Evolutionary conservation across 2,329 filamentous ascomycete genomes (phyloP), one percentile per base, ranked within the genome.

Genomic region (Bipolaris gigantea): DNA sequence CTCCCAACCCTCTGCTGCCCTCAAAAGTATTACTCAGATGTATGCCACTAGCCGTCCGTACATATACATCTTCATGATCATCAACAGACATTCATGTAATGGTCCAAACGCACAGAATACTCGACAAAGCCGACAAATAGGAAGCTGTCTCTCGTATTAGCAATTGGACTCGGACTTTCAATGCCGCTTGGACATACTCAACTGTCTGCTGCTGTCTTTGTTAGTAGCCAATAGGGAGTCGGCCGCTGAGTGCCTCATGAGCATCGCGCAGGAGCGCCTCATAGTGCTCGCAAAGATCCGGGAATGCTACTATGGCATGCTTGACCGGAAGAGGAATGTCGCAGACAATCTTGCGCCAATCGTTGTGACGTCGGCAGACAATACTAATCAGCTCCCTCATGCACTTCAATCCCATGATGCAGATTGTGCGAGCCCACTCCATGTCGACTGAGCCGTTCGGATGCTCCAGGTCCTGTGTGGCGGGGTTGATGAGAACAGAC

Each of bases 401-500:
- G 25, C 58, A 61, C n/a, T 61, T 55, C 16, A 69, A 42, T 2
- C 59, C 55, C 33, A 53, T 48, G n/a, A 41, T 41, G 32, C 61
- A 64, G 34, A 62, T 56, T 16, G 56, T 57, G 15, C 53, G 47
- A 23, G 57, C 49, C 56, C 58, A 67, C 2, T 43, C 48, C 5
- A 47, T 35, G 38, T 70, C 65, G 13, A 62, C 19, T n/a, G 52
- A 46, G 36, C 66, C 66, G 11, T 62, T 60, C 5, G 64, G 65
- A 21, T 61, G 59, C 53, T 62, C 58, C 2, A 63, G 51, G 10
- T 60, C 57, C 49, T 69, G 66, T 1, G 66, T 67, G 52, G 63
- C 61, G 1, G 63, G 58, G 48, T 69, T 68, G 57, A 69, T 63
- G 3, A 69, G 55, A 4, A 63, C 46, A 5, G 65, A 41, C 66